phyloP scores from a whole-genome alignment of 257 asterid genomes.

The Cruciata laevipes region DNA sequence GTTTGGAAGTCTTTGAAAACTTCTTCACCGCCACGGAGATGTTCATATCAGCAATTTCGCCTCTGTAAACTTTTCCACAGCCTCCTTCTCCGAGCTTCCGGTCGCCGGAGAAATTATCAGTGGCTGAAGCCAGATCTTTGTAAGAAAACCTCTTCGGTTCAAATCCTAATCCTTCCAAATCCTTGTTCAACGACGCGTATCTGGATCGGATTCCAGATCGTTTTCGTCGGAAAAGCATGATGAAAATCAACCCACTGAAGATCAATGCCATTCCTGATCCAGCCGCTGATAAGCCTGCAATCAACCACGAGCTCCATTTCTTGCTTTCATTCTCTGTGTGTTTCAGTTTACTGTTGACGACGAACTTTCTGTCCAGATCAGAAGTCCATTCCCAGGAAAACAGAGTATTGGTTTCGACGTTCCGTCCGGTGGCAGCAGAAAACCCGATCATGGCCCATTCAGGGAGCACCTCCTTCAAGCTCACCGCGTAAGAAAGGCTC shows the following conservation, averaged over 20 bases:
- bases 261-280: constrained; percentile 11
- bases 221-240: constrained; percentile 10
- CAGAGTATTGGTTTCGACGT: constrained; percentile 18
- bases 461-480: constrained; percentile 25
- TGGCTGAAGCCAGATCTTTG: constrained; percentile 24
- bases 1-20: constrained; percentile 29
- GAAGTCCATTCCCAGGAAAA: constrained; percentile 29
- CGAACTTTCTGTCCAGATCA: constrained; percentile 10
- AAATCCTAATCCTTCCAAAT: constrained; percentile 29
- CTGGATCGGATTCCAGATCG: background rate
- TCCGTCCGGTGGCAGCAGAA: constrained; percentile 30
- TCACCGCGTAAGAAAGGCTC: constrained; percentile 20
- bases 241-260: constrained; percentile 6
- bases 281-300: constrained; percentile 12
- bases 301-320: constrained; percentile 10
- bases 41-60: constrained; percentile 24
- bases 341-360: background rate
- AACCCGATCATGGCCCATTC: constrained; percentile 26
- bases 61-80: constrained; percentile 33
- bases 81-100: constrained; percentile 35
- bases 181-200: constrained; percentile 25
- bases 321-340: background rate
- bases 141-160: constrained; percentile 33
- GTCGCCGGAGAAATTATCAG: constrained; percentile 29
- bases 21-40: constrained; percentile 33